These are phyloP conservation scores for Pulveroboletus frians DNA, from an alignment of 768 basidiomycete genomes.

Conservation along the genomic window DNA sequence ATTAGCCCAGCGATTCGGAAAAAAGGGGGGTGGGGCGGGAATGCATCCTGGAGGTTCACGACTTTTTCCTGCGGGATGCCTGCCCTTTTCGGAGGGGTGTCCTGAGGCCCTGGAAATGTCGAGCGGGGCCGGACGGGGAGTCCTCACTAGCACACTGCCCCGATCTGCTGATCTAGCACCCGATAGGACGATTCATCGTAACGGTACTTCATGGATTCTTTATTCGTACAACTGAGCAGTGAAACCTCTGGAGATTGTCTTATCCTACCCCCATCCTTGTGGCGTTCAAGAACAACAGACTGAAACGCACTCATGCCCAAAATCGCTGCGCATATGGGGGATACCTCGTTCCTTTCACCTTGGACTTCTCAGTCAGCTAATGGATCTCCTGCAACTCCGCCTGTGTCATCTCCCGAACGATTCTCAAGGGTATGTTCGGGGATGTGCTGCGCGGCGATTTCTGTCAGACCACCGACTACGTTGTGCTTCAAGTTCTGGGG, in stretches of 20 bases:
- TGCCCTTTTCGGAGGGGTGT: not conserved
- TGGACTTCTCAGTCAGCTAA: slow-evolving; percentile 30
- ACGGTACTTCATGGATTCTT: not conserved
- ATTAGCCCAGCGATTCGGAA: not conserved
- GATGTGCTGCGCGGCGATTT: too few relatives aligned
- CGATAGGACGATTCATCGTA: not conserved
- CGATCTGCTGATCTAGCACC: slow-evolving; percentile 1
- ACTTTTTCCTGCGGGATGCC: not conserved
- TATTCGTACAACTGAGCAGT: too few relatives aligned
- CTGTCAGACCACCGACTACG: slow-evolving; percentile 38
- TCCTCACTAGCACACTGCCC: not conserved
- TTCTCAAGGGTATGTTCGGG: slow-evolving; percentile 43
- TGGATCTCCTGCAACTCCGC: slow-evolving; percentile 39
- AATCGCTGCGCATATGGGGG: slow-evolving; percentile 19
- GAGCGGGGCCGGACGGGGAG: not conserved
- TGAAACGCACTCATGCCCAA: slow-evolving; percentile 28
- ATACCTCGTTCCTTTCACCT: slow-evolving; percentile 40
- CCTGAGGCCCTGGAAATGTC: not conserved
- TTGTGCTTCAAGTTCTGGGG: slow-evolving; percentile 39
- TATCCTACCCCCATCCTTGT: not conserved
- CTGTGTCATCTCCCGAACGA: slow-evolving; percentile 35
- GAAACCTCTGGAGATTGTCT: not conserved
- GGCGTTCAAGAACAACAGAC: not conserved
- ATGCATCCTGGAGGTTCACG: not conserved
- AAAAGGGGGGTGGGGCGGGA: too few relatives aligned